A percentile compares a stretch with the other conserved stretches of the same genome.
phyloP scores from a whole-genome alignment of 306 rosid genomes.

The Prunus padus region DNA sequence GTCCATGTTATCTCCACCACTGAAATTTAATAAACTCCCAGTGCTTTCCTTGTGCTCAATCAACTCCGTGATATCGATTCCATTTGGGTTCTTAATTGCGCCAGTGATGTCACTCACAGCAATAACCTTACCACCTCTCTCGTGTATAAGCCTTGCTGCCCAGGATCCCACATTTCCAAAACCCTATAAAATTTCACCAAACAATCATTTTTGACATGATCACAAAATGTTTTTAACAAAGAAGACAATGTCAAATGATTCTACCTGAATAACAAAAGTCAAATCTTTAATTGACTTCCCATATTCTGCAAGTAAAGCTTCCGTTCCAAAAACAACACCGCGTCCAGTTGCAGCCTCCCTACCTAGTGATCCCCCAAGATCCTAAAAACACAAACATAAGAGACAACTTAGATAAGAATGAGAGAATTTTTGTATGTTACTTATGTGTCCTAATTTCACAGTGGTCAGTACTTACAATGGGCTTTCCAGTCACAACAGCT shows the following conservation, averaged over 20 bases:
- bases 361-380: conserved; percentile 65
- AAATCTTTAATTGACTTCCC: conserved; percentile 48
- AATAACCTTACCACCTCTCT: conserved; percentile 52
- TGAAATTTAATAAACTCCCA: conserved; percentile 42
- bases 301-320: conserved; percentile 60
- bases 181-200: conserved; percentile 44
- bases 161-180: conserved; percentile 87
- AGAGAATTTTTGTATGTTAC: background rate
- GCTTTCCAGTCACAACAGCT: conserved; percentile 67
- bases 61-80: conserved; percentile 40
- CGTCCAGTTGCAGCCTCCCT: conserved; percentile 73
- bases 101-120: conserved; percentile 63
- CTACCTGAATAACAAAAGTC: conserved; percentile 59
- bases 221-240: background rate
- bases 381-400: conserved; percentile 29
- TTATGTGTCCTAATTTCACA: background rate
- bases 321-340: conserved; percentile 58
- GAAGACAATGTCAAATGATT: background rate
- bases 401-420: background rate
- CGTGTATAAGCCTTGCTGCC: conserved; percentile 51
- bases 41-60: conserved; percentile 41
- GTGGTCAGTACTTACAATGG: conserved; percentile 38
- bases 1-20: conserved; percentile 46
- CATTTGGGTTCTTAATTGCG: conserved; percentile 45
- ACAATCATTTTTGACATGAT: background rate